Conservation (phyloP, 164 flowering plant genomes). For the Echeveria elegans region DNA sequence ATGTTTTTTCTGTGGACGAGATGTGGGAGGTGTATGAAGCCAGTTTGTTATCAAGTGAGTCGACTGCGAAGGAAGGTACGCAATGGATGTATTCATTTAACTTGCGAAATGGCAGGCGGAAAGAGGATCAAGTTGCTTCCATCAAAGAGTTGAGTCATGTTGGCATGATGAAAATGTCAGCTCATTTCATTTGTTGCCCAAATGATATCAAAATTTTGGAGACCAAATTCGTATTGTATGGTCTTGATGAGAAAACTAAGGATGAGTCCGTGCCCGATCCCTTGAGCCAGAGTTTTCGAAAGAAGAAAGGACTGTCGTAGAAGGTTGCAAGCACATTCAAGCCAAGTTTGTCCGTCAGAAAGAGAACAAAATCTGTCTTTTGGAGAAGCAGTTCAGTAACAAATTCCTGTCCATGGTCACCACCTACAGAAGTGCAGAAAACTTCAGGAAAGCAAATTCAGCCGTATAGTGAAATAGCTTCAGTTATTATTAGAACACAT, state of each 20-base stretch:
- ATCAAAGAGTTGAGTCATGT: constrained; percentile 28
- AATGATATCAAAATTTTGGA: constrained; percentile 40
- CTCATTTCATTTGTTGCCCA: constrained; percentile 31
- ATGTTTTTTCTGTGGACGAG: constrained; percentile 62
- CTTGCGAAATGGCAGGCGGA: constrained; percentile 22
- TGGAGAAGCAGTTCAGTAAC: constrained; percentile 23
- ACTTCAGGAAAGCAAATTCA: constrained; percentile 19
- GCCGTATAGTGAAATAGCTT: constrained; percentile 72
- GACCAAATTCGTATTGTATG: constrained; percentile 58
- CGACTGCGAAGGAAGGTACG: constrained; percentile 24
- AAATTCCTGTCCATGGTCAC: constrained; percentile 24
- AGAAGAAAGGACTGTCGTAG: constrained; percentile 31
- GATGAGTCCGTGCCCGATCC: constrained; percentile 26
- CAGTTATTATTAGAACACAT: constrained; percentile 52
- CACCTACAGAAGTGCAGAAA: constrained; percentile 11
- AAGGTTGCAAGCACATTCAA: constrained; percentile 41
- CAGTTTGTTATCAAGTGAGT: constrained; percentile 27
- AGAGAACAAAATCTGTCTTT: constrained; percentile 24
- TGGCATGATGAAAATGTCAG: constrained; percentile 74
- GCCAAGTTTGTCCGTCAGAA: constrained; percentile 26
- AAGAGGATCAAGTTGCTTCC: constrained; percentile 15
- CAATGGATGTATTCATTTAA: constrained; percentile 58
- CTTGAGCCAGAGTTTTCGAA: constrained; percentile 19
- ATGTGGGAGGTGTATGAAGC: constrained; percentile 49
- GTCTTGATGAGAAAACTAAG: constrained; percentile 18